Evolutionary conservation across 495 filamentous ascomycete species (phyloP), one percentile per base, ranked within the genome.

Genomic region (Aspergillus campestris): DNA sequence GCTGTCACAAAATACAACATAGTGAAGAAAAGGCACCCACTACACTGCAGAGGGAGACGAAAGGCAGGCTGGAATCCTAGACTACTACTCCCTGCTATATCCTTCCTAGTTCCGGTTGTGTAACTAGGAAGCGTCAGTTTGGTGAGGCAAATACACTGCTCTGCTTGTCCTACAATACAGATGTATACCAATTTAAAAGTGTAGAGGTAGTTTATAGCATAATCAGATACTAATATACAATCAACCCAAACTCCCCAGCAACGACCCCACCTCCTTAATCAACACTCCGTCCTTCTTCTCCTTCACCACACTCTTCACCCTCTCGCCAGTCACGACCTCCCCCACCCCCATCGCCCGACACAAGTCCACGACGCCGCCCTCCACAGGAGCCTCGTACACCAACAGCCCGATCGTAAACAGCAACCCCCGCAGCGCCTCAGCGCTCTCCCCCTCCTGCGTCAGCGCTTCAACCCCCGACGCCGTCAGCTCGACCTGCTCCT

Each of bases 391-490:
- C 56, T 76, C 78, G 59, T 91, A 96, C 6, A 79, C 73, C 40
- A 95, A 47, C 27, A 82, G 73, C 0, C 88, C 90, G 15, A 92
- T 61, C 8, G 84, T 84, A 34, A 84, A 65, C 31, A 92, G 49
- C 48, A 88, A 73, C 1, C 85, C 85, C 52, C 82, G 82, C 3
- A 89, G 54, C 1, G 82, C 82, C 49, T 95, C 88, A 0, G 62
- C 63, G 31, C 80, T 88, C 40, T 74, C 71, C 15, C 82, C 73
- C 53, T 88, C 86, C 29, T 71, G 72, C 8, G 69, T 58, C 40
- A 95, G 75, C 0, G 84, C 84, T 60, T 98, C 89, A 3, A 94
- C 60, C 30, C 89, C 53, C 10, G 83, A 81, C 0, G 87, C 88
- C 1, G 80, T 74, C 3, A 96, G 70, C 57, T 92, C 89, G 15